A percentile compares a stretch with the other conserved stretches of the same genome.
These are phyloP conservation scores for Diplodia corticola DNA, from an alignment of 2,329 filamentous ascomycete species.

Conservation along the genomic window DNA sequence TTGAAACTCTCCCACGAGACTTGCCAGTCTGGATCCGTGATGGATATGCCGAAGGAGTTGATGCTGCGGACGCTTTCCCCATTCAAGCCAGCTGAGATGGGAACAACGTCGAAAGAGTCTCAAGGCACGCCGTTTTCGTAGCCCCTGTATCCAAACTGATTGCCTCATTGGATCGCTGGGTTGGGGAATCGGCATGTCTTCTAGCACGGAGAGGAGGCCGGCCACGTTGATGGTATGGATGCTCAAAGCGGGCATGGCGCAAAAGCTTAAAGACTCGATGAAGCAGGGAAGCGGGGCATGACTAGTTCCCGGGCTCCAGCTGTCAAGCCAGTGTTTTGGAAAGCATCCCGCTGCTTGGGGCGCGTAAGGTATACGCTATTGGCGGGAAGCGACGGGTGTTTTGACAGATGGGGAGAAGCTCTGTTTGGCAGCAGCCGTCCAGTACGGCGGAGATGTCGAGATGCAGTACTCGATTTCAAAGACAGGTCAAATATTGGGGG, in stretches of 20 bases:
- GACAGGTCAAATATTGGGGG: background rate
- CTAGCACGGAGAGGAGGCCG: background rate
- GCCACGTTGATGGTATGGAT: background rate
- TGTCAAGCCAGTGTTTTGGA: constrained; percentile 19
- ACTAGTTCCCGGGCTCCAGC: background rate
- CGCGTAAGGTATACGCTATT: constrained; percentile 2
- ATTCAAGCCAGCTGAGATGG: background rate
- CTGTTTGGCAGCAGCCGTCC: background rate
- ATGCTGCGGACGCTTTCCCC: background rate
- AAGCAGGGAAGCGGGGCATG: background rate
- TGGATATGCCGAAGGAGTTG: background rate
- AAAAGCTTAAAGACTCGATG: background rate
- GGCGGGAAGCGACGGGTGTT: background rate
- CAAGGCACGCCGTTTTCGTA: constrained; percentile 13
- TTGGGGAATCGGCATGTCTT: background rate
- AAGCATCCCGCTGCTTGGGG: background rate
- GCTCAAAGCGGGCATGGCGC: constrained; percentile 5
- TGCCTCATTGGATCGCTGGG: background rate
- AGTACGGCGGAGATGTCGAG: background rate
- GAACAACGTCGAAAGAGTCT: background rate
- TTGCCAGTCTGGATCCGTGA: background rate
- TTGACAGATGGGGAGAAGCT: background rate
- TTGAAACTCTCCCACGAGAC: background rate
- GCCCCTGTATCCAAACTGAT: background rate
- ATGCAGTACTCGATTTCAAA: background rate